A percentile compares a stretch with the other conserved stretches of the same genome.
phyloP scores from a whole-genome alignment of 305 asterid genomes.

The Solanum hybrid region DNA sequence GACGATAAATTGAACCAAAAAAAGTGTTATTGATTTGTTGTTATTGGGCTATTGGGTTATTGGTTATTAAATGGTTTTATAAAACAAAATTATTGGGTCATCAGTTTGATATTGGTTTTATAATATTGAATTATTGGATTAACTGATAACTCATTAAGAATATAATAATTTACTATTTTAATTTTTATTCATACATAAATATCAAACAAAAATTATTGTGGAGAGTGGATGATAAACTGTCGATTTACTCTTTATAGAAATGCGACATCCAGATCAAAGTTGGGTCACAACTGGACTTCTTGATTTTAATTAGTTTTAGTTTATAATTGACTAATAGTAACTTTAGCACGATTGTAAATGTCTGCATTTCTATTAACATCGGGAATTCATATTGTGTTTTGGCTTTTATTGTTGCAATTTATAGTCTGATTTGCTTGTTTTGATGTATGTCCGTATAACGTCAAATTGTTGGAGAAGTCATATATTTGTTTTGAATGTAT shows the following conservation, averaged over 20 bases:
- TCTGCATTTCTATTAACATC: neutral
- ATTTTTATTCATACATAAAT: neutral
- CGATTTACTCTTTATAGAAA: neutral
- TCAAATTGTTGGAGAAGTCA: too few species aligned
- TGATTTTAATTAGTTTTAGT: too few species aligned
- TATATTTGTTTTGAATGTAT: too few species aligned
- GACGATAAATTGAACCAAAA: too few species aligned
- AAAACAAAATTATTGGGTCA: too few species aligned
- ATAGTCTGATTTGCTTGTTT: neutral
- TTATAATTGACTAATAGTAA: neutral
- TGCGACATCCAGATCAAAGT: too few species aligned
- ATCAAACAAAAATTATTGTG: neutral
- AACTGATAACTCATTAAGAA: neutral
- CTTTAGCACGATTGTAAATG: neutral
- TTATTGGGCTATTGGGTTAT: too few species aligned
- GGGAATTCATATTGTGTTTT: neutral
- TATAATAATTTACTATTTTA: too few species aligned
- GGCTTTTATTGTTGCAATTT: neutral
- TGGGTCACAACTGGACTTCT: neutral
- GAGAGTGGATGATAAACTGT: neutral
- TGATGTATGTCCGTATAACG: neutral
- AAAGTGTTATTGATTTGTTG: too few species aligned
- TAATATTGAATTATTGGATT: too few species aligned
- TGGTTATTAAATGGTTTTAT: too few species aligned
- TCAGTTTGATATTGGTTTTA: too few species aligned